Conservation (phyloP, 2,329 filamentous ascomycete species). For the Ascochyta koolunga region DNA sequence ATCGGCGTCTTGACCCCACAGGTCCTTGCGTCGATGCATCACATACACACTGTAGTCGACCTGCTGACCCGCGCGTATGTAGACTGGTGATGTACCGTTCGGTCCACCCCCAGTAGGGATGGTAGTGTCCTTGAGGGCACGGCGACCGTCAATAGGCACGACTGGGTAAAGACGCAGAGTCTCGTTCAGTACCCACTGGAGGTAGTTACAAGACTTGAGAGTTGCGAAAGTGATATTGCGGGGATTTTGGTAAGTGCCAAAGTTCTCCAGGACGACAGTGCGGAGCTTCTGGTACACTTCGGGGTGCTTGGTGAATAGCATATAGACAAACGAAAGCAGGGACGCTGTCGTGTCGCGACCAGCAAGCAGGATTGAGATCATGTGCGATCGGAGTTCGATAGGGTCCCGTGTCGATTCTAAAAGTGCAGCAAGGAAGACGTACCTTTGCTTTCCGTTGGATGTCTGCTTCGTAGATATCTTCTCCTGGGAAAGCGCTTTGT, state of each 20-base stretch:
- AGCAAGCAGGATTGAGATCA: conserved; percentile 80
- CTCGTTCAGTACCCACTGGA: conserved; percentile 45
- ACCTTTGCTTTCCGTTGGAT: conserved; percentile 46
- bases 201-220: conserved; percentile 41
- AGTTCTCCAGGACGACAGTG: conserved; percentile 43
- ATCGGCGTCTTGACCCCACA: conserved; percentile 47
- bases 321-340: conserved; percentile 76
- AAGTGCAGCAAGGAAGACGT: conserved; percentile 85
- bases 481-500: conserved; percentile 28
- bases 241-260: conserved; percentile 50
- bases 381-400: conserved; percentile 77
- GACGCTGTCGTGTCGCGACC: conserved; percentile 85
- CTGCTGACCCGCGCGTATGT: conserved; percentile 37
- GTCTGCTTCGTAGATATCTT: conserved; percentile 19
- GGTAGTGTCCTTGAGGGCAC: conserved; percentile 40
- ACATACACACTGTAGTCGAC: conserved; percentile 39
- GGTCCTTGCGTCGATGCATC: conserved; percentile 45
- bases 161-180: conserved; percentile 43
- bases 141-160: conserved; percentile 41
- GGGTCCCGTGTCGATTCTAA: conserved; percentile 72
- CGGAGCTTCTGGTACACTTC: conserved; percentile 44
- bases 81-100: conserved; percentile 41
- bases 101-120: conserved; percentile 46
- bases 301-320: conserved; percentile 46
- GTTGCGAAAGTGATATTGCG: conserved; percentile 50